Base-by-base conservation (phyloP, 129 eudicot species). In the Helichrysum umbraculigerum region DNA sequence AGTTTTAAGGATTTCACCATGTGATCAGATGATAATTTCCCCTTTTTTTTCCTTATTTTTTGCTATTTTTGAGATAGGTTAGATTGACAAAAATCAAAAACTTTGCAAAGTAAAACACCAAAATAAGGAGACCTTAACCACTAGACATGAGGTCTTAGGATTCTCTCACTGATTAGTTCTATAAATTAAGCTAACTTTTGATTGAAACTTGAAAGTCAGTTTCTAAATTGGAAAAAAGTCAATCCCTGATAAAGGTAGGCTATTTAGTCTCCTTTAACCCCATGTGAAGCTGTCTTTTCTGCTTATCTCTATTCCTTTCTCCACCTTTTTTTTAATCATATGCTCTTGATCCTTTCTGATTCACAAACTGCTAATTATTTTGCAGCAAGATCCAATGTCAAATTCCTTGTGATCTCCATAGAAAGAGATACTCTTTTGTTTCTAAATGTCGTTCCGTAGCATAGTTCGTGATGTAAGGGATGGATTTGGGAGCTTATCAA, bases 401-500 rank as follows among this genome's bases (percentile, higher is more conserved):
- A 77, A 70, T 30, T 68, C 44, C 4, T 30, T 58, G 59, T 74
- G 65, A 72, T 59, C 59, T 21, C 67, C 78, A 64, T 62, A 65
- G 61, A 58, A 61, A 41, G 25, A 28, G 20, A 64, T 11, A 6
- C 63, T 17, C 3, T 79, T 66, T 19, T 64, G 39, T 74, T 37
- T 39, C 19, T 42, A 63, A 77, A 86, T 86, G 90, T 86, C 90
- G 73, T 85, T 85, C 66, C 85, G 88, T 47, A 84, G 85, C 59
- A 86, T 86, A 79, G 85, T 89, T 28, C 88, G 94, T 9, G 97
- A 91, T 52, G 90, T 91, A n/a, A 87, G 97, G 75, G 95, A 88
- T 70, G 86, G 97, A 44, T 51, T 91, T 1, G 97, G 97, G 83
- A 91, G 95, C 84, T 84, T 91, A 78, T 91, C 95, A 1, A 69